Conservation (phyloP, 139 green algal species). For the Chlorella sorokiniana region DNA sequence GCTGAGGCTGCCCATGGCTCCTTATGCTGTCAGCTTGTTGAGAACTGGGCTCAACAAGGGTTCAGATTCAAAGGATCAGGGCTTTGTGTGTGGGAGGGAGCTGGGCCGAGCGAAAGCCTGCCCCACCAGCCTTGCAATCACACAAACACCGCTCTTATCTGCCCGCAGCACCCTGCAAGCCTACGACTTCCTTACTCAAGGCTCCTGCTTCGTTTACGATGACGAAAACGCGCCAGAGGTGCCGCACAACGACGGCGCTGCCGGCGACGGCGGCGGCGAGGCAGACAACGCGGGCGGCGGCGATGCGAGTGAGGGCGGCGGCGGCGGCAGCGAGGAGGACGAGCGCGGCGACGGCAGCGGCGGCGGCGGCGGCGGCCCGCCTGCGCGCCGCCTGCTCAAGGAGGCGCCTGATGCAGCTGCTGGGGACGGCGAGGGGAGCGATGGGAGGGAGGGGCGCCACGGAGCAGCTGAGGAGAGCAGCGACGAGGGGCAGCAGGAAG, state of each 20-base stretch:
- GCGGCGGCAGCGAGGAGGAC: no score
- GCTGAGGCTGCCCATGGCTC: no score
- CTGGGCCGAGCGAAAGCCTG: no score
- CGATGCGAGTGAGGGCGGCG: not conserved
- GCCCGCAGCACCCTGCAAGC: conserved; percentile 6
- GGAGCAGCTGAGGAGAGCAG: no score
- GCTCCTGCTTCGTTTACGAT: conserved; percentile 24
- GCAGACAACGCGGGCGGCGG: not conserved
- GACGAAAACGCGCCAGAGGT: not conserved
- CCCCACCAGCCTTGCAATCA: not conserved
- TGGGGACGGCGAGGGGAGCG: not conserved
- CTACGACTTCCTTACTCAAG: conserved; percentile 10
- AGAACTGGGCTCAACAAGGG: no score
- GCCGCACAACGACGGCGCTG: not conserved
- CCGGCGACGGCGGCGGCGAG: not conserved
- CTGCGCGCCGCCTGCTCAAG: no score
- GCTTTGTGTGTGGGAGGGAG: no score
- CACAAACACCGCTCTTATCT: not conserved
- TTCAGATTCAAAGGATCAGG: no score
- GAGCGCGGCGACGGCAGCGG: not conserved
- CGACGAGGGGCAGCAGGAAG: not conserved
- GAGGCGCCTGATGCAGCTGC: no score
- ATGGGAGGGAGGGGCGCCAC: not conserved
- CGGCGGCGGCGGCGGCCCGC: no score
- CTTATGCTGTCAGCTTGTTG: no score